Evolutionary conservation across 148 eudicot species (phyloP), one percentile per base, ranked within the genome.

Genomic region (Arctostaphylos glauca): DNA sequence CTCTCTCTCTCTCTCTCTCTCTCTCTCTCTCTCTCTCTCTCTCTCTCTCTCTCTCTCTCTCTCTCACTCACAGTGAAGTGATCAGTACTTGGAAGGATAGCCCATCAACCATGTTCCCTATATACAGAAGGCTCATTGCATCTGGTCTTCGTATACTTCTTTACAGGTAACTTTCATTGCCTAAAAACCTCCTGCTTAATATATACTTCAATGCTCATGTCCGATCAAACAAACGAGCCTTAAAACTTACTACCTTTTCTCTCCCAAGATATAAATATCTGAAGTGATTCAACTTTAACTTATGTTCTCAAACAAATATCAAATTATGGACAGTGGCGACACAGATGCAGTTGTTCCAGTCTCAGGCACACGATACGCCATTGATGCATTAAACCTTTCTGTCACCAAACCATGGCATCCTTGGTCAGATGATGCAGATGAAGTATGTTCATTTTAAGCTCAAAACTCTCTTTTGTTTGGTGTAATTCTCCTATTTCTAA

Each of bases 51-150:
- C 72, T 70, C 74, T 70, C 76, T 47, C 76, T 46, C 78, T 43
- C 77, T 70, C 49, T 9, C 48, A 73, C 4, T 59, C n/a, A 38
- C 85, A 87, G 89, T 62, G 64, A 38, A 10, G 23, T 85, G 53
- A 79, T 87, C 53, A 12, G 44, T 46, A 19, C 73, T 31, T 88
- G 89, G 89, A 85, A 83, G 71, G 87, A 88, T 67, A 88, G 89
- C 81, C 89, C 89, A 73, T 60, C 89, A 54, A 83, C 87, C 52
- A 85, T 88, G 89, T 83, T 88, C 49, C 86, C 89, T 5, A 81
- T 87, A 31, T 87, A 87, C 43, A 85, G 77, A 81, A 75, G 85
- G 76, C 89, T 87, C 41, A 82, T 87, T 23, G 78, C 83, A n/a
- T 60, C 84, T 5, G 86, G 86, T 67, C 78, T 87, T 49, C 77